Conservation (phyloP, 1,139 yeast genomes). For the Kluyveromyces sp. region DNA sequence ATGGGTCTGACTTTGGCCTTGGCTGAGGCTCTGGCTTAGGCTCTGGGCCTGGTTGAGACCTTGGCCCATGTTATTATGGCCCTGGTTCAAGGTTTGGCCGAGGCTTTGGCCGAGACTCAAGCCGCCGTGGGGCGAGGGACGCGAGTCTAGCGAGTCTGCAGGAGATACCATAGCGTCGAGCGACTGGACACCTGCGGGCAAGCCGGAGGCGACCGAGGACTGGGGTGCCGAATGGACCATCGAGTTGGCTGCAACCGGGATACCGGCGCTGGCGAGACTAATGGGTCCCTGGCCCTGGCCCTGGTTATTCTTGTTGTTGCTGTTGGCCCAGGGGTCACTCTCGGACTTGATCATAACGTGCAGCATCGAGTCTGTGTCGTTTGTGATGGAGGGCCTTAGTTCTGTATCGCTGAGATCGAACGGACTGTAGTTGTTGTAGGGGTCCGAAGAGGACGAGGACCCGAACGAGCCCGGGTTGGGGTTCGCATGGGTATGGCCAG, state of each 20-base stretch:
- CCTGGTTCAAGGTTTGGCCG: no score
- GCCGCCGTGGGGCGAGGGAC: no score
- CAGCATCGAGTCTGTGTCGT: not conserved
- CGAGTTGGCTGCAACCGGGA: not conserved
- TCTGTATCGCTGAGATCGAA: conserved; percentile 3
- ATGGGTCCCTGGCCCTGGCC: not conserved
- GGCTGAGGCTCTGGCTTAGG: not conserved
- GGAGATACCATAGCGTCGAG: not conserved
- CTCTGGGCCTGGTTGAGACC: no score
- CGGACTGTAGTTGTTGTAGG: conserved; percentile 5
- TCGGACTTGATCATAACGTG: conserved; percentile 1
- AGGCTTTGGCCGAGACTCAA: no score
- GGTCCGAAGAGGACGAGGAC: conserved; percentile 3
- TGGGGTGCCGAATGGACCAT: no score
- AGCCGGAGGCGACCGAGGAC: not conserved
- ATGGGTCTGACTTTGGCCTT: not conserved
- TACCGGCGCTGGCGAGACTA: not conserved
- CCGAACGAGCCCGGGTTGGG: conserved; percentile 3
- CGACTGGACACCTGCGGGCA: no score
- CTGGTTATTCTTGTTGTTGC: not conserved
- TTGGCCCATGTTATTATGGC: no score
- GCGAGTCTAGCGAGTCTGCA: not conserved
- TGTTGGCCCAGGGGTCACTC: not conserved
- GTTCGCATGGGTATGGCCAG: no score
- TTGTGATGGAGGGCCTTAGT: conserved; percentile 1